Base-by-base conservation (phyloP, 495 filamentous ascomycete species). In the Lasiosphaeria ovina region DNA sequence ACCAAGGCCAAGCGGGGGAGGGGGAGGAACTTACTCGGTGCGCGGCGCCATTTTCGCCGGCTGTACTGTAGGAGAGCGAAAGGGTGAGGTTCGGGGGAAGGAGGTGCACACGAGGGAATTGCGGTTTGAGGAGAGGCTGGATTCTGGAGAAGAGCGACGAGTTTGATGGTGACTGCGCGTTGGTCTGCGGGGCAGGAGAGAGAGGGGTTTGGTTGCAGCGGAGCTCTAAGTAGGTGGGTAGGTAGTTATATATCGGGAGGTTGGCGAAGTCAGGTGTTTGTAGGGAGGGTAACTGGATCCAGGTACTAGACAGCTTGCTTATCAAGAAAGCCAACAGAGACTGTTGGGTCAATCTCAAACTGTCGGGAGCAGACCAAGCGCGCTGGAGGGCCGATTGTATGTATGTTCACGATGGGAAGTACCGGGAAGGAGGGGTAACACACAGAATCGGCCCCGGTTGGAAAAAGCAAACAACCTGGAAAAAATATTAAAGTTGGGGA, bases 1-100 rank as follows among this genome's bases (percentile, higher is more conserved):
- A 45, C 16, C 38, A 32, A 31, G 38, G 16, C 64, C 35, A 51
- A 35, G 52, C 24, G 12, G 33, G 24, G 59, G 16, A 38, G 44
- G 59, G 16, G 44, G 44, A 31, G 55, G 35, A 3, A 70, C 75
- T 57, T 75, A 75, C 78, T 79, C 73, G 8, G 72, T 77, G 42
- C 65, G 70, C 7, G 74, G 72, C 2, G 72, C 68, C 78, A 81
- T 81, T 33, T 3, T n/a, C 2, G 56, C 33, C 47, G 34, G 33
- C 4, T n/a, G 9, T 35, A 42, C 7, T 14, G 8, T 42, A 42
- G 38, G 38, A 14, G n/a, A n/a, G n/a, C 7, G 4, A 47, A n/a
- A 47, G 12, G 7, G 44, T 47, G 44, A n/a, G 5, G 6, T 47
- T 47, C 4, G 38, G 7, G 38, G 7, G 38, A 8, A n/a, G 44